Conservation (phyloP, 768 basidiomycete species). For the Stropharia rugosoannulata region DNA sequence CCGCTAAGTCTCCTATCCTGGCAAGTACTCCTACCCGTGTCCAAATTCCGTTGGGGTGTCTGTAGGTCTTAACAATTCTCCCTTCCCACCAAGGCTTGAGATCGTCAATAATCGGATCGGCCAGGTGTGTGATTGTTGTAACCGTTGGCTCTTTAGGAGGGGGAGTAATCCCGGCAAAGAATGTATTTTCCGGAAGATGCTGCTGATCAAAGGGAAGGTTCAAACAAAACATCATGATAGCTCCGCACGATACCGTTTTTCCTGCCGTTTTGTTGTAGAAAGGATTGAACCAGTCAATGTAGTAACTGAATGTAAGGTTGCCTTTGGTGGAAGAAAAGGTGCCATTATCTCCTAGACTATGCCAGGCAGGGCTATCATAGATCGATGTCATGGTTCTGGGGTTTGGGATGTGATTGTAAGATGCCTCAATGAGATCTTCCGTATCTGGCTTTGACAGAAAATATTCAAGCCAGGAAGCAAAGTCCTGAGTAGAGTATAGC, state of each 20-base stretch:
- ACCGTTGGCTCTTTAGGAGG: conserved; percentile 25
- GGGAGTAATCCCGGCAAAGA: conserved; percentile 33
- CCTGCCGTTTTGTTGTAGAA: conserved; percentile 29
- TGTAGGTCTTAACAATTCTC: not conserved
- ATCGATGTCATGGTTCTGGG: conserved; percentile 12
- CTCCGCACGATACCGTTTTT: conserved; percentile 21
- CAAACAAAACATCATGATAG: conserved; percentile 29
- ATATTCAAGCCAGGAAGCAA: conserved; percentile 19
- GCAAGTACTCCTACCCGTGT: not conserved
- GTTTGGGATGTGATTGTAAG: conserved; percentile 13
- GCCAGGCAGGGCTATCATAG: conserved; percentile 24
- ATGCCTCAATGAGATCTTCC: conserved; percentile 20
- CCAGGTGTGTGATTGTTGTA: conserved; percentile 18
- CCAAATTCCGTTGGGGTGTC: not conserved
- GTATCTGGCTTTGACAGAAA: conserved; percentile 20
- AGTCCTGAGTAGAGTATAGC: conserved; percentile 16
- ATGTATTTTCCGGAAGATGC: conserved; percentile 30
- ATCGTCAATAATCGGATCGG: conserved; percentile 12
- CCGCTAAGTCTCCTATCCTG: not conserved
- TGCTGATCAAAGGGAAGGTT: conserved; percentile 30
- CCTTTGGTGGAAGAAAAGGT: conserved; percentile 12
- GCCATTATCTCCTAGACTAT: conserved; percentile 8
- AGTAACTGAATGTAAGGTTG: conserved; percentile 24
- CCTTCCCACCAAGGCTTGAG: conserved; percentile 1
- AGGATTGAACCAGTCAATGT: conserved; percentile 38